phyloP scores from a whole-genome alignment of 306 rosid genomes.

The Citrullus mucosospermus region DNA sequence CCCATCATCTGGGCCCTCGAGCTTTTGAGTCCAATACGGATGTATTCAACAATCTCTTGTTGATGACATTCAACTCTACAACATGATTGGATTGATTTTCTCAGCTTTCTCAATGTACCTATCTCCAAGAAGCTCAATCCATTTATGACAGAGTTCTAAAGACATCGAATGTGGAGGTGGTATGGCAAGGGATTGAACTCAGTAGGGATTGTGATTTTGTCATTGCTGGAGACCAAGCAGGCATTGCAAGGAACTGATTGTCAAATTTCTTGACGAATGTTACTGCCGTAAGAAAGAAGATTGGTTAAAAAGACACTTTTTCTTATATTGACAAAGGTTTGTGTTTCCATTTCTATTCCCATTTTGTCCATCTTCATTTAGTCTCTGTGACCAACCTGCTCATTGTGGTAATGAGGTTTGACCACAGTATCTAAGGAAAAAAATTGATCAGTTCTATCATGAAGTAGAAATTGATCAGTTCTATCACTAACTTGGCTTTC shows the following conservation, averaged over 20 bases:
- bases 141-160: neutral
- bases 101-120: neutral
- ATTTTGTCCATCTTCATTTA: neutral
- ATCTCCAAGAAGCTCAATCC: neutral
- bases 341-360: neutral
- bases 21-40: neutral
- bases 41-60: neutral
- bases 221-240: neutral
- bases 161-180: neutral
- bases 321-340: neutral
- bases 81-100: neutral
- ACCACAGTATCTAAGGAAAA: neutral
- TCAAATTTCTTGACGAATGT: slow-evolving; percentile 10
- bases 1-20: neutral
- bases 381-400: neutral
- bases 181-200: neutral
- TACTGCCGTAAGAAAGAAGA: slow-evolving; percentile 3
- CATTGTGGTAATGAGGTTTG: neutral
- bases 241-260: neutral
- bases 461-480: neutral
- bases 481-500: neutral
- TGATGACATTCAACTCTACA: neutral
- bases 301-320: neutral
- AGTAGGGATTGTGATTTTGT: neutral
- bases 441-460: neutral